Conservation (phyloP, 352 stramenopile species). For the Globisporangium echinulatum region DNA sequence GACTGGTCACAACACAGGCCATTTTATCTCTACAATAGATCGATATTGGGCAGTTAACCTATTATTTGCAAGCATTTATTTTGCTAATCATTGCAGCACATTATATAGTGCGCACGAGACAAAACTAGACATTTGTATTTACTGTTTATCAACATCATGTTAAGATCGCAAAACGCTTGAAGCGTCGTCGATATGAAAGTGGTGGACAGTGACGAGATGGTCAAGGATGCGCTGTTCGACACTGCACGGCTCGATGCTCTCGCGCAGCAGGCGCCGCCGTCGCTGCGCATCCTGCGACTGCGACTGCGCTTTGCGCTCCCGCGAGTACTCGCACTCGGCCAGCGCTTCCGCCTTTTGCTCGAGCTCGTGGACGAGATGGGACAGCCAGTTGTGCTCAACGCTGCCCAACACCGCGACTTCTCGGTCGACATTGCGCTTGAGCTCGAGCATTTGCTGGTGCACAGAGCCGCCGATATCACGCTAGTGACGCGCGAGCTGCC, state of each 20-base stretch:
- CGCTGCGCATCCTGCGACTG: constrained; percentile 31
- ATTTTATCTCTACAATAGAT: no score
- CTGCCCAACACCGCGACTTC: background rate
- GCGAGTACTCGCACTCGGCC: constrained; percentile 10
- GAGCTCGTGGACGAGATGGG: constrained; percentile 61
- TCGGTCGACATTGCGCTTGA: constrained; percentile 3
- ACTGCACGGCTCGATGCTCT: constrained; percentile 6
- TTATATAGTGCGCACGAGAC: no score
- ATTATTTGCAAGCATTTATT: no score
- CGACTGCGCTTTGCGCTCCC: constrained; percentile 41
- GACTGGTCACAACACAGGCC: no score
- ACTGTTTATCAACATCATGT: no score
- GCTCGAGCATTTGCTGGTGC: background rate
- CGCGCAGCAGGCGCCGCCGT: constrained; percentile 6
- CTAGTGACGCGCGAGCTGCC: background rate
- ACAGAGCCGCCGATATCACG: background rate
- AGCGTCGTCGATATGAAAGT: no score
- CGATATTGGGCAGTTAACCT: no score
- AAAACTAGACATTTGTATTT: no score
- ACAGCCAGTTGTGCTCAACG: constrained; percentile 8
- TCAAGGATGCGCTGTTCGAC: constrained; percentile 13
- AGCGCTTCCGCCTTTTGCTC: constrained; percentile 29
- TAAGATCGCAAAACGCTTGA: no score
- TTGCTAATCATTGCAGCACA: no score
- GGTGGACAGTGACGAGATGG: background rate